A percentile compares a stretch with the other conserved stretches of the same genome.
Evolutionary conservation across 2,329 filamentous ascomycete species (phyloP).

Genomic region (Trematosphaeria pertusa): DNA sequence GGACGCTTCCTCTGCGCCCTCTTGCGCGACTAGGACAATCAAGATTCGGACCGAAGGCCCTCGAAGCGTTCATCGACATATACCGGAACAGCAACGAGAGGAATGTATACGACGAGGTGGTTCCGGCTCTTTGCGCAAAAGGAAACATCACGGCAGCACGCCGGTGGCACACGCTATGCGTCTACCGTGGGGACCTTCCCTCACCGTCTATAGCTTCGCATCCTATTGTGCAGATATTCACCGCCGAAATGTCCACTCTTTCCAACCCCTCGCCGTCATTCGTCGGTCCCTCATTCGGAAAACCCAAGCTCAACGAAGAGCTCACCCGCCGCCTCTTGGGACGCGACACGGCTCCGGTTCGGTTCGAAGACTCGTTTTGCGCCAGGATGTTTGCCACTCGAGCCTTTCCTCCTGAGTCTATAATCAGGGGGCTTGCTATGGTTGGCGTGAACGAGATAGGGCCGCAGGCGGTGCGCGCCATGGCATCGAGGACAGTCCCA

Average conservation of each 20-base stretch:
- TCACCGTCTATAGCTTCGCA: slow-evolving; percentile 38
- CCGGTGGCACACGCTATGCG: slow-evolving; percentile 52
- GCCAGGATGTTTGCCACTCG: slow-evolving; percentile 83
- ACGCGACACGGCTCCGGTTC: slow-evolving; percentile 53
- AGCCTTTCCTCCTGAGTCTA: slow-evolving; percentile 74
- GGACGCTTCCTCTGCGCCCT: slow-evolving; percentile 31
- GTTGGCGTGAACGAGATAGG: slow-evolving; percentile 77
- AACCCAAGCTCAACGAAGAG: slow-evolving; percentile 33
- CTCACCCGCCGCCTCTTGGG: slow-evolving; percentile 47
- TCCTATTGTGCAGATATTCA: slow-evolving; percentile 39
- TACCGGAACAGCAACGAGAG: slow-evolving; percentile 47
- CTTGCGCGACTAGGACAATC: slow-evolving; percentile 19
- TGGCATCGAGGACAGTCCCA: slow-evolving; percentile 70
- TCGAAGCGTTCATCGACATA: slow-evolving; percentile 43
- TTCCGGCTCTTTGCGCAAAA: slow-evolving; percentile 41
- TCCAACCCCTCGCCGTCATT: slow-evolving; percentile 13
- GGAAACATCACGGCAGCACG: slow-evolving; percentile 33
- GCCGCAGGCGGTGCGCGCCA: slow-evolving; percentile 76
- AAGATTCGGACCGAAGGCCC: slow-evolving; percentile 21
- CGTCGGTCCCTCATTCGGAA: slow-evolving; percentile 7
- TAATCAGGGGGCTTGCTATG: slow-evolving; percentile 72
- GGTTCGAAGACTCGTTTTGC: slow-evolving; percentile 68
- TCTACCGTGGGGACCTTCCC: slow-evolving; percentile 46
- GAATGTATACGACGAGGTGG: slow-evolving; percentile 52
- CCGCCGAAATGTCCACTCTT: slow-evolving; percentile 27